These are phyloP conservation scores for Exophiala sideris DNA, from an alignment of 2,329 filamentous ascomycete species.

Conservation along the genomic window DNA sequence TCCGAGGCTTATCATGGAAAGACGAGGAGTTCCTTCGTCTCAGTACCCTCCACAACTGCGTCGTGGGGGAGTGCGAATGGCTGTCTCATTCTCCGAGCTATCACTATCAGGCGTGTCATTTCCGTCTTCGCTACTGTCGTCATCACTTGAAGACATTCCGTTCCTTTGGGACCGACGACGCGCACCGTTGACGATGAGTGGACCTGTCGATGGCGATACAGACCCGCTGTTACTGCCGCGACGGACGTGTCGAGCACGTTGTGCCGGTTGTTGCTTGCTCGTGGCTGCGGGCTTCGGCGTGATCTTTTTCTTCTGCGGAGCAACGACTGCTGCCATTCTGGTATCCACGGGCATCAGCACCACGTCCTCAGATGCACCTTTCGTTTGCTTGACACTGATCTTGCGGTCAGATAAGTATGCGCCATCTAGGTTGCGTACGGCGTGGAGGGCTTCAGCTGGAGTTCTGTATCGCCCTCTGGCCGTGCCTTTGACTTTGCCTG, in stretches of 20 bases:
- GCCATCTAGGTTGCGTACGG: constrained; percentile 19
- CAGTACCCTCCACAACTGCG: too few relatives aligned
- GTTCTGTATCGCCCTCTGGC: constrained; percentile 19
- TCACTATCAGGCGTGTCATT: constrained; percentile 4
- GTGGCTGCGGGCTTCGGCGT: neutral
- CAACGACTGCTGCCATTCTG: neutral
- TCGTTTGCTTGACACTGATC: constrained; percentile 18
- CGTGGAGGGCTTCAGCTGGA: constrained; percentile 15
- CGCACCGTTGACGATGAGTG: constrained; percentile 26
- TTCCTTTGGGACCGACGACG: constrained; percentile 4
- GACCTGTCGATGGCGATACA: constrained; percentile 6
- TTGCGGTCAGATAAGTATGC: constrained; percentile 4
- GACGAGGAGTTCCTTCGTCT: too few relatives aligned
- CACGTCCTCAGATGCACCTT: neutral
- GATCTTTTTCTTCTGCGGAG: neutral
- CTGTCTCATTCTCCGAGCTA: neutral
- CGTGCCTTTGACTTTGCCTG: constrained; percentile 22
- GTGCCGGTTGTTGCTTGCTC: neutral
- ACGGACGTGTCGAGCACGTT: constrained; percentile 1
- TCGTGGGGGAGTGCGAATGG: too few relatives aligned
- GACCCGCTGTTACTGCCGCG: constrained; percentile 7
- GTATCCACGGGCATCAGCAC: neutral
- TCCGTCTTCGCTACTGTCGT: constrained; percentile 19
- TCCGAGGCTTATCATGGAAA: too few relatives aligned
- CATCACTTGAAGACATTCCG: constrained; percentile 10